phyloP scores from a whole-genome alignment of 768 basidiomycete genomes.

The Auriscalpium microsporum region DNA sequence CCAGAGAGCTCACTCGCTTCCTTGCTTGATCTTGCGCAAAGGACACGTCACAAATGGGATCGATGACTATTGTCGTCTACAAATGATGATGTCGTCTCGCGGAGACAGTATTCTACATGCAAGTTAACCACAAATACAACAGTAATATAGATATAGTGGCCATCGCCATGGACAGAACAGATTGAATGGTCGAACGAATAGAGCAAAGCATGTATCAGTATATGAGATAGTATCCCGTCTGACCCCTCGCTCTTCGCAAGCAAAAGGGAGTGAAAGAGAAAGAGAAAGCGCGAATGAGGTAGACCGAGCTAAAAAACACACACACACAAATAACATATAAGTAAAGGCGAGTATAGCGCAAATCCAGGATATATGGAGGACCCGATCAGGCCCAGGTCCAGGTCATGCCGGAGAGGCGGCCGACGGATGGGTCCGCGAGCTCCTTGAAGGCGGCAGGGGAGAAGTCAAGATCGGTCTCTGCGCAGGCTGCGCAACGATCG shows the following conservation, averaged over 20 bases:
- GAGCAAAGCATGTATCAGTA: not conserved
- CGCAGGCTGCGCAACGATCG: conserved; percentile 60
- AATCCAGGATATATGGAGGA: not conserved
- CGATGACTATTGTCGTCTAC: not conserved
- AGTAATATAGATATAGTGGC: not conserved
- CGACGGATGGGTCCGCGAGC: conserved; percentile 36
- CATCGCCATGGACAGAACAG: not conserved
- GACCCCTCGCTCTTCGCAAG: conserved; percentile 21
- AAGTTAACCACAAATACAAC: not conserved
- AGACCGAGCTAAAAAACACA: conserved; percentile 16
- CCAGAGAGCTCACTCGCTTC: too few species aligned
- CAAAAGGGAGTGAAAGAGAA: conserved; percentile 15
- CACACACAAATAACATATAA: conserved; percentile 8
- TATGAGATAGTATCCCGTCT: not conserved
- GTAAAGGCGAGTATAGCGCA: conserved; percentile 4
- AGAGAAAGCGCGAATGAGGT: not conserved
- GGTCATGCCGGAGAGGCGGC: conserved; percentile 40
- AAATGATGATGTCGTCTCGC: not conserved
- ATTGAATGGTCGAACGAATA: not conserved
- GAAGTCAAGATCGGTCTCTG: conserved; percentile 47
- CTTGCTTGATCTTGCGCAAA: too few species aligned
- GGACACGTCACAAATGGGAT: too few species aligned
- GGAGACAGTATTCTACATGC: not conserved
- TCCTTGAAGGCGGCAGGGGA: conserved; percentile 46
- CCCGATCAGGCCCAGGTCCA: conserved; percentile 39